A percentile compares a stretch with the other conserved stretches of the same genome.
phyloP scores from a whole-genome alignment of 1,284 basidiomycete species.

The Porodaedalea pini region DNA sequence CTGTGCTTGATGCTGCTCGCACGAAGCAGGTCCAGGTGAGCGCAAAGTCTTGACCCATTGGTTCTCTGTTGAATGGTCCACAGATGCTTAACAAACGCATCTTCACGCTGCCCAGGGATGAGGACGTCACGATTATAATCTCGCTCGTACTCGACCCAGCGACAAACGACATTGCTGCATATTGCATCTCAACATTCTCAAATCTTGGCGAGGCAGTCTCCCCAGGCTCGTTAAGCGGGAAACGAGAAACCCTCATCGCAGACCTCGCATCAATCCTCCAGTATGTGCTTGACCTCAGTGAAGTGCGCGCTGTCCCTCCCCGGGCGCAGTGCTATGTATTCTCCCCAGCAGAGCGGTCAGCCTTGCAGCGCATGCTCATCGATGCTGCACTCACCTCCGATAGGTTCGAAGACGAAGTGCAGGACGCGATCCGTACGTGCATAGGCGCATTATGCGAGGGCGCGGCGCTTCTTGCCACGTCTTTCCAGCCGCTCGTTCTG shows the following conservation, averaged over 20 bases:
- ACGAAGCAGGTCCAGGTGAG: constrained; percentile 31
- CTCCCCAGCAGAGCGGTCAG: constrained; percentile 36
- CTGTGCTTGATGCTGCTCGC: constrained; percentile 39
- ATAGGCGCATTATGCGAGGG: constrained; percentile 47
- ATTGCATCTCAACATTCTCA: constrained; percentile 36
- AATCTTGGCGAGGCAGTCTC: constrained; percentile 17
- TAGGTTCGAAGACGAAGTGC: constrained; percentile 29
- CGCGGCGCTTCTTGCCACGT: constrained; percentile 42
- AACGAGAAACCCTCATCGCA: constrained; percentile 32
- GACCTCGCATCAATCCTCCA: constrained; percentile 37
- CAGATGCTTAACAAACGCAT: constrained; percentile 42
- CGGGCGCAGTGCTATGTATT: constrained; percentile 45
- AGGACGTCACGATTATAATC: constrained; percentile 43
- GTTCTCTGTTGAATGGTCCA: not conserved
- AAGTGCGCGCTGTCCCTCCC: constrained; percentile 22
- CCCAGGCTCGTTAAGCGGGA: constrained; percentile 26
- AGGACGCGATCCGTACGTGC: constrained; percentile 35
- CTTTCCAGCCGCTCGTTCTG: constrained; percentile 45
- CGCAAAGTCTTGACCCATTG: constrained; percentile 1
- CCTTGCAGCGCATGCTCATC: constrained; percentile 41
- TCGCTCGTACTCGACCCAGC: constrained; percentile 42
- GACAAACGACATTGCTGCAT: constrained; percentile 32
- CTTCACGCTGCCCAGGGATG: constrained; percentile 39
- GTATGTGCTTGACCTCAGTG: constrained; percentile 29
- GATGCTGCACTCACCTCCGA: constrained; percentile 37